phyloP scores from a whole-genome alignment of 2,329 filamentous ascomycete genomes.

The Hortaea werneckii region DNA sequence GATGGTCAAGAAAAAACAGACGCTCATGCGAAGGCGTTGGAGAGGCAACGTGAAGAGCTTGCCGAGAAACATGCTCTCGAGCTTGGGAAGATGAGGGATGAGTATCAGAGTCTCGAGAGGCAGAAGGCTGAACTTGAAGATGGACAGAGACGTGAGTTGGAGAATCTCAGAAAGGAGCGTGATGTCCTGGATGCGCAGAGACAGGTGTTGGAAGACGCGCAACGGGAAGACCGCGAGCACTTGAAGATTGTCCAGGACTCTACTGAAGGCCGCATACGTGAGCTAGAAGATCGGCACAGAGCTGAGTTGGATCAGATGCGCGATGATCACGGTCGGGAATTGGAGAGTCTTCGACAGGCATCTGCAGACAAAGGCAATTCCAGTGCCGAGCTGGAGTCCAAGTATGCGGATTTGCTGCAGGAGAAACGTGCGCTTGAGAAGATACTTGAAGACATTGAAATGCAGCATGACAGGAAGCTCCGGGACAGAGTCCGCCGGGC shows the following conservation, averaged over 20 bases:
- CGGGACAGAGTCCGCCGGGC: constrained; percentile 7
- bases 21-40: constrained; percentile 6
- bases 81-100: background rate
- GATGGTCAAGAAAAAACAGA: constrained; percentile 11
- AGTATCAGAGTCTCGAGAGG: background rate
- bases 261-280: constrained; percentile 1
- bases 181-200: background rate
- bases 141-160: background rate
- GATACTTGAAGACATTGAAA: background rate
- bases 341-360: background rate
- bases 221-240: background rate
- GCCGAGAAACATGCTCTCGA: background rate
- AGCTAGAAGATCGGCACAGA: constrained; percentile 13
- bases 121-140: background rate
- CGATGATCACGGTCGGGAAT: background rate
- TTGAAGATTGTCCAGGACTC: too few species aligned
- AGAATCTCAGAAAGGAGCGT: background rate
- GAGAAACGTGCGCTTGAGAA: background rate
- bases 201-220: background rate
- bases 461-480: background rate
- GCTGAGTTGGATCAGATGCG: background rate
- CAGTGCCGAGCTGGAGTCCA: background rate
- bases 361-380: background rate
- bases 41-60: constrained; percentile 2
- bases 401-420: background rate